These are phyloP conservation scores for Marchantia paleacea DNA, from an alignment of 225 moss, liverwort and hornwort genomes.

Conservation along the genomic window DNA sequence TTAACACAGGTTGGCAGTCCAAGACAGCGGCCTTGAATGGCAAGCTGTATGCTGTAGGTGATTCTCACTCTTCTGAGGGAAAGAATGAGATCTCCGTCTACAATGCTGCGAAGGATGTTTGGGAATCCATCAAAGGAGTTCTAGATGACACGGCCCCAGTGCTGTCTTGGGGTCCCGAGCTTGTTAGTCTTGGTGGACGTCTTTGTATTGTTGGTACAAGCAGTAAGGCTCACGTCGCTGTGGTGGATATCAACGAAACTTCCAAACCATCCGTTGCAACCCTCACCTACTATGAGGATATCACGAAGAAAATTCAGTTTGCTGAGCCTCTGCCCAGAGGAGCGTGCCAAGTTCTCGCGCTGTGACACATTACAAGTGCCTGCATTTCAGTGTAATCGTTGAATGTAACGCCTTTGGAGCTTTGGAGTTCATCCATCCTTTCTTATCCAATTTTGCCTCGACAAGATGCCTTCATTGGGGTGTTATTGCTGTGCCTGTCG, in stretches of 20 bases:
- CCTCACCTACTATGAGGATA: conserved; percentile 79
- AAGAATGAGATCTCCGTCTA: conserved; percentile 97
- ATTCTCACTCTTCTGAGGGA: conserved; percentile 87
- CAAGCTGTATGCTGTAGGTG: conserved; percentile 91
- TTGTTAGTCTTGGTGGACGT: conserved; percentile 78
- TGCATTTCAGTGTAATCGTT: neutral
- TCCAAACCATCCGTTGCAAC: conserved; percentile 65
- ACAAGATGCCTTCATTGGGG: neutral
- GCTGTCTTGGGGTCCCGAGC: conserved; percentile 95
- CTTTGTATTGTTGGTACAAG: conserved; percentile 93
- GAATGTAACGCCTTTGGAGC: conserved; percentile 1
- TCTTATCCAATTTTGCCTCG: conserved; percentile 11
- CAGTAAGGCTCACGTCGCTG: conserved; percentile 77
- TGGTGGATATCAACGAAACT: conserved; percentile 83
- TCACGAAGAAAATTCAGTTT: conserved; percentile 84
- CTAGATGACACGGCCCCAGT: conserved; percentile 85
- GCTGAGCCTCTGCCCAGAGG: conserved; percentile 91
- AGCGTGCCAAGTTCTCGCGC: conserved; percentile 87
- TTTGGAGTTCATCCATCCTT: neutral
- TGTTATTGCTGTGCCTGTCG: neutral
- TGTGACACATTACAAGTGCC: conserved; percentile 32
- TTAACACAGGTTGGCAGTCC: conserved; percentile 97
- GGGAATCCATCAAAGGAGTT: conserved; percentile 93
- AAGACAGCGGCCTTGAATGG: conserved; percentile 94
- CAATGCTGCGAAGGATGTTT: conserved; percentile 73